Conservation (phyloP, 1,139 yeast species). For the Hyphopichia khmerensis region DNA sequence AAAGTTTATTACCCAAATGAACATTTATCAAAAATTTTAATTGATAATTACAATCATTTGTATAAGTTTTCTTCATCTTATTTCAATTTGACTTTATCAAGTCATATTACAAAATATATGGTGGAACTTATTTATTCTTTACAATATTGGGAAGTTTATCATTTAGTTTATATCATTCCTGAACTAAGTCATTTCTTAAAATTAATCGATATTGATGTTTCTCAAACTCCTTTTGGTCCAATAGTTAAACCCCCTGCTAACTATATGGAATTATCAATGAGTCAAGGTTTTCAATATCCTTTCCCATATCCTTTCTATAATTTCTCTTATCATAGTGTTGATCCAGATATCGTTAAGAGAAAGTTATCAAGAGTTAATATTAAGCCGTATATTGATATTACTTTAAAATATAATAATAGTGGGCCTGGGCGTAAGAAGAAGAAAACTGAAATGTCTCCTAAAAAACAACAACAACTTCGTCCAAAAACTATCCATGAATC, state of each 20-base stretch:
- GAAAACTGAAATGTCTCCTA: not conserved
- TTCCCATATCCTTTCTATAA: slow-evolving; percentile 50
- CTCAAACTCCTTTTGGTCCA: slow-evolving; percentile 39
- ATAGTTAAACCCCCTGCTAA: slow-evolving; percentile 43
- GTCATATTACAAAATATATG: slow-evolving; percentile 37
- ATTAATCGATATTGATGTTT: slow-evolving; percentile 36
- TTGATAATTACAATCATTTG: slow-evolving; percentile 38
- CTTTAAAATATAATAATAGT: slow-evolving; percentile 19
- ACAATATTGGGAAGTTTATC: slow-evolving; percentile 49
- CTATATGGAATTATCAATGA: slow-evolving; percentile 34
- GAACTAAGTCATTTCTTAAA: slow-evolving; percentile 33
- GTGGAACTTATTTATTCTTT: slow-evolving; percentile 40
- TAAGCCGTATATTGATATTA: slow-evolving; percentile 38
- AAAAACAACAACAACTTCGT: not conserved
- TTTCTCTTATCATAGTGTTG: slow-evolving; percentile 42
- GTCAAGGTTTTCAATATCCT: slow-evolving; percentile 46
- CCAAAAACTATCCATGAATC: not conserved
- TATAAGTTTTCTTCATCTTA: slow-evolving; percentile 32
- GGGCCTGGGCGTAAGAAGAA: not conserved
- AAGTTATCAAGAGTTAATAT: slow-evolving; percentile 30
- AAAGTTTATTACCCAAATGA: slow-evolving; percentile 31
- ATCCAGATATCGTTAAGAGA: slow-evolving; percentile 24
- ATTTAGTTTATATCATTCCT: slow-evolving; percentile 34
- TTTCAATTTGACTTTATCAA: slow-evolving; percentile 36
- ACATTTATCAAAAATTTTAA: slow-evolving; percentile 35